Percentiles rank a stretch among this genome's conserved stretches.
Evolutionary conservation across 2,329 filamentous ascomycete genomes (phyloP).

Genomic region (Akanthomyces muscarius): DNA sequence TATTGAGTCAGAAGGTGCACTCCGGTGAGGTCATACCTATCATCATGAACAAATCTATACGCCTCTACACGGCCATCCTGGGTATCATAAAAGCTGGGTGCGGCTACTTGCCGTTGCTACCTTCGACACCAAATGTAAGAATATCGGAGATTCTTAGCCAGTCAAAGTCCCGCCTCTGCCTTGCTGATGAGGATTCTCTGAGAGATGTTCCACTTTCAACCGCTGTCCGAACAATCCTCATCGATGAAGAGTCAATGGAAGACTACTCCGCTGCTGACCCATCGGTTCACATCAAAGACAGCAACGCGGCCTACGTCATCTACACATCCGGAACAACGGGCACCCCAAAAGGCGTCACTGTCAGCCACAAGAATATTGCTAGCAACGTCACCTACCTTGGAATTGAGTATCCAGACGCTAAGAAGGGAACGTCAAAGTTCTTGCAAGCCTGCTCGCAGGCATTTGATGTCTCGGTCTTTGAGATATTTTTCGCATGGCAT

Average conservation of each 20-base stretch:
- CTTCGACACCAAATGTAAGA: conserved; percentile 62
- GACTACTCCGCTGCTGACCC: conserved; percentile 35
- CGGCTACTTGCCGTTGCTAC: conserved; percentile 75
- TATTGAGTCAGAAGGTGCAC: conserved; percentile 45
- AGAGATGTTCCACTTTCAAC: conserved; percentile 18
- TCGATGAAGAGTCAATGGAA: conserved; percentile 29
- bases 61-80: conserved; percentile 70
- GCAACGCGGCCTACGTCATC: conserved; percentile 67
- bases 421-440: conserved; percentile 47
- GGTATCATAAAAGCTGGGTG: conserved; percentile 70
- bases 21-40: conserved; percentile 64
- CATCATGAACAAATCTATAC: conserved; percentile 70
- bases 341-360: conserved; percentile 71
- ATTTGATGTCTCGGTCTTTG: conserved; percentile 86
- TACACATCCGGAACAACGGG: conserved; percentile 85
- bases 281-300: conserved; percentile 35
- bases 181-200: conserved; percentile 35
- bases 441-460: conserved; percentile 80
- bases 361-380: conserved; percentile 71
- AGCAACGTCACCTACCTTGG: conserved; percentile 69
- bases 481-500: conserved; percentile 83
- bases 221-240: conserved; percentile 29
- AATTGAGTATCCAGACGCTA: conserved; percentile 57
- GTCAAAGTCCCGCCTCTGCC: conserved; percentile 46
- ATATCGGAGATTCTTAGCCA: conserved; percentile 59